A percentile compares a stretch with the other conserved stretches of the same genome.
Evolutionary conservation across 768 basidiomycete genomes (phyloP).

Genomic region (Russula sp.): DNA sequence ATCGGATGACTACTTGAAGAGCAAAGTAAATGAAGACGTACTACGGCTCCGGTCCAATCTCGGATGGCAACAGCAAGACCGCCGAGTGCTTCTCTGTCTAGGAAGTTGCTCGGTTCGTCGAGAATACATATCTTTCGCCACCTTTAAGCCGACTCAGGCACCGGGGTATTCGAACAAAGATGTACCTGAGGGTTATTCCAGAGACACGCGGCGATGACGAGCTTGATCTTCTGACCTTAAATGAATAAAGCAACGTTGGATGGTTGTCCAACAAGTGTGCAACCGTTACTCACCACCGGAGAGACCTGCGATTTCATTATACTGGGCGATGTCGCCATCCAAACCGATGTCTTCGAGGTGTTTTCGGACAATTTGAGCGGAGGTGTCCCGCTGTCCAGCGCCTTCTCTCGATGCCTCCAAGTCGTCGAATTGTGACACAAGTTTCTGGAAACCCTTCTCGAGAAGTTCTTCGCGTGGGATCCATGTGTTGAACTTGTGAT

Average conservation of each 20-base stretch:
- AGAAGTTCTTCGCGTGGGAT: slow-evolving; percentile 82
- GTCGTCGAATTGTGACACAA: slow-evolving; percentile 93
- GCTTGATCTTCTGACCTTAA: slow-evolving; percentile 91
- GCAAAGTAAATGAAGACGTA: slow-evolving; percentile 34
- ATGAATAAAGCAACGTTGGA: slow-evolving; percentile 17
- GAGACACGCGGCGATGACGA: slow-evolving; percentile 88
- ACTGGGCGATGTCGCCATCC: slow-evolving; percentile 96
- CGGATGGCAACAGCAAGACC: slow-evolving; percentile 92
- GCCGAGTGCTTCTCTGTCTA: slow-evolving; percentile 93
- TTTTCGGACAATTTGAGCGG: slow-evolving; percentile 75
- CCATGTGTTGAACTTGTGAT: slow-evolving; percentile 89
- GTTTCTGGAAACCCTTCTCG: slow-evolving; percentile 80
- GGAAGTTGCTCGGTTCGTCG: slow-evolving; percentile 94
- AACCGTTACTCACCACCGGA: slow-evolving; percentile 63
- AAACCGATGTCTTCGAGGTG: slow-evolving; percentile 94
- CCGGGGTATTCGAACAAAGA: slow-evolving; percentile 1
- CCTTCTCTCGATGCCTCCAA: slow-evolving; percentile 94
- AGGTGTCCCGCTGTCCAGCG: slow-evolving; percentile 85
- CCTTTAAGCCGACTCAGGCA: slow-evolving; percentile 17
- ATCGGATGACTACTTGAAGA: slow-evolving; percentile 23
- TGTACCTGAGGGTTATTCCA: slow-evolving; percentile 92
- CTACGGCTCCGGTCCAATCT: slow-evolving; percentile 91
- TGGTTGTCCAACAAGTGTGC: background rate
- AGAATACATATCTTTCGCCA: slow-evolving; percentile 57
- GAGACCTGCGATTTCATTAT: slow-evolving; percentile 92